phyloP scores from a whole-genome alignment of 2,329 filamentous ascomycete genomes.

The Venturia nashicola region DNA sequence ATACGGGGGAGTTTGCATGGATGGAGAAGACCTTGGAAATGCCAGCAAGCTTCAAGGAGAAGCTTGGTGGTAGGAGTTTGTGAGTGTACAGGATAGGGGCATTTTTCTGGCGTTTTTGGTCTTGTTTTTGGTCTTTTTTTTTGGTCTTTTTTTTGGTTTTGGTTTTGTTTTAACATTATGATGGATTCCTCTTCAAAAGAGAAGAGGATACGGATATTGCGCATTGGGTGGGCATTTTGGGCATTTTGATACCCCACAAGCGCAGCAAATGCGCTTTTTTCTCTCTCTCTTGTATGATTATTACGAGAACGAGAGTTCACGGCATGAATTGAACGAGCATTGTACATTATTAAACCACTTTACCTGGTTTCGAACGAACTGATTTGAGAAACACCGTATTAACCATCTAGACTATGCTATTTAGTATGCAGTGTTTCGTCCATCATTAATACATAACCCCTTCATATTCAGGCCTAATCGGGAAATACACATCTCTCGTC shows the following conservation, averaged over 20 bases:
- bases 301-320: no score
- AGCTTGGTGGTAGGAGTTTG: background rate
- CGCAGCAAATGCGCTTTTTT: background rate
- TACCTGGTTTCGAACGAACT: background rate
- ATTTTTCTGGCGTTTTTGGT: background rate
- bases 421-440: background rate
- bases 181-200: background rate
- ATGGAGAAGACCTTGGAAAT: background rate
- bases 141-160: background rate
- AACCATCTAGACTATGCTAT: background rate
- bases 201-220: background rate
- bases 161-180: background rate
- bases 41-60: background rate
- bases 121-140: background rate
- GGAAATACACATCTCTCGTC: background rate
- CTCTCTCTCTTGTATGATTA: no score
- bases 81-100: background rate
- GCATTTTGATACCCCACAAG: background rate
- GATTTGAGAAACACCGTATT: background rate
- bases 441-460: background rate
- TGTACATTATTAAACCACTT: background rate
- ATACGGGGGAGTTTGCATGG: conserved; percentile 6
- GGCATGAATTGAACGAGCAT: background rate
- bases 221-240: background rate
- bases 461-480: background rate